Base-by-base conservation (phyloP, 2,329 filamentous ascomycete species). In the Aspergillus quadricinctus region DNA sequence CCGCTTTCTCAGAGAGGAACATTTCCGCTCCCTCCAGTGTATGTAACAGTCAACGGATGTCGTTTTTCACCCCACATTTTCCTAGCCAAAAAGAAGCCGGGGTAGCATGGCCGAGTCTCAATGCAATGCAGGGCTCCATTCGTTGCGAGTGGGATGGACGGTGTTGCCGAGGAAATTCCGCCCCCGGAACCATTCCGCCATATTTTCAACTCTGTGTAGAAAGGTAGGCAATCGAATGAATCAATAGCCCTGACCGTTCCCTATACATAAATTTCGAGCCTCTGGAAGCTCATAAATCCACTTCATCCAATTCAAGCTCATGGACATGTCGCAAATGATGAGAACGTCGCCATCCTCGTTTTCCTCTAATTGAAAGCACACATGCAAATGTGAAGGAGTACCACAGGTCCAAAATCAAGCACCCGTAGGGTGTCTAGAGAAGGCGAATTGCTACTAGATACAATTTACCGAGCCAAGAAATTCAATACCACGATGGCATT, bases 121-220 rank as follows among this genome's bases (percentile, higher is more conserved):
- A 35, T 50, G 51, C 52, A 48, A n/a, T 43, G 45, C 14, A 31
- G 43, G 52, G 25, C 19, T n/a, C 52, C 49, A 55, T 57, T 62
- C 54, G 58, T 40, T 50, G 40, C 45, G 23, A 50, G 40, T 11
- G 10, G 48, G 46, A 19, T 53, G n/a, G 4, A 31, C 48, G 19
- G 29, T 25, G 31, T 48, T 45, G 46, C 63, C 63, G 63, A 63
- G 53, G 17, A 19, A 9, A 52, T 66, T 66, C 64, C 64, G 63
- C 61, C 56, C 56, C 46, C 63, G 64, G 63, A 66, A 63, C 5
- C 1, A 49, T 66, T 66, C 64, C 64, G 64, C 62, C 35, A 31
- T 23, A 1, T 19, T 27, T 21, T 9, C n/a, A 19, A 4, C 3
- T 21, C 19, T 21, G 8, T 17, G 14, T 23, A 23, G 23, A n/a